phyloP scores from a whole-genome alignment of 345 rosid genomes.

The Sonneratia alba region DNA sequence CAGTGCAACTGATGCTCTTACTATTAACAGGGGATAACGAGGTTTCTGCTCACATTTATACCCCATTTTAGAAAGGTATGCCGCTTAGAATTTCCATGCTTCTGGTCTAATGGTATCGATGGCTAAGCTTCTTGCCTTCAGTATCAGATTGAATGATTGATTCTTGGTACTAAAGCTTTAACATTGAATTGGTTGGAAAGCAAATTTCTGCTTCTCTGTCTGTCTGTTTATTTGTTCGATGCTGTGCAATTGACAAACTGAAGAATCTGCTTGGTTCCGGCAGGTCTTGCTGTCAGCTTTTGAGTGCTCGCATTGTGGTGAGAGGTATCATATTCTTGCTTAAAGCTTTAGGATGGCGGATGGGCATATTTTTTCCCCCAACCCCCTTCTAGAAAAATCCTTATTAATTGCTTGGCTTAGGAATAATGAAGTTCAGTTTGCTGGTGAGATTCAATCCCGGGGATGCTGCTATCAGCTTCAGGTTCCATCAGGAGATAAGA shows the following conservation, averaged over 20 bases:
- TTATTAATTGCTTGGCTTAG: slow-evolving; percentile 18
- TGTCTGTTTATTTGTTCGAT: not conserved
- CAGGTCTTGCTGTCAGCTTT: slow-evolving; percentile 86
- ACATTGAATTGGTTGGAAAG: not conserved
- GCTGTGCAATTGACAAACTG: not conserved
- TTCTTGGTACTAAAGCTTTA: not conserved
- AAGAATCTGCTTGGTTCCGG: slow-evolving; percentile 3
- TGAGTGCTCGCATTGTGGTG: slow-evolving; percentile 83
- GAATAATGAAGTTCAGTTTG: slow-evolving; percentile 96
- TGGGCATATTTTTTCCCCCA: not conserved
- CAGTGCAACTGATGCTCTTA: not conserved
- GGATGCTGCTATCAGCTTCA: slow-evolving; percentile 59
- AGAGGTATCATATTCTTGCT: slow-evolving; percentile 43
- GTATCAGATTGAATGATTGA: not conserved
- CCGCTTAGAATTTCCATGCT: not conserved
- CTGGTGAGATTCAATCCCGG: slow-evolving; percentile 77
- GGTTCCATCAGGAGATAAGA: slow-evolving; percentile 50
- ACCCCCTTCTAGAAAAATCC: not conserved
- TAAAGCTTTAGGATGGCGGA: not conserved
- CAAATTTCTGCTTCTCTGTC: not conserved
- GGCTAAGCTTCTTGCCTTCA: not conserved
- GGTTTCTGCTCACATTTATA: slow-evolving; percentile 67
- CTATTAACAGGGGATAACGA: slow-evolving; percentile 50
- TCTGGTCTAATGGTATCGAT: not conserved
- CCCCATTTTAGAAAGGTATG: slow-evolving; percentile 85